These are phyloP conservation scores for Lagenaria siceraria DNA, from an alignment of 306 rosid species.

Conservation along the genomic window DNA sequence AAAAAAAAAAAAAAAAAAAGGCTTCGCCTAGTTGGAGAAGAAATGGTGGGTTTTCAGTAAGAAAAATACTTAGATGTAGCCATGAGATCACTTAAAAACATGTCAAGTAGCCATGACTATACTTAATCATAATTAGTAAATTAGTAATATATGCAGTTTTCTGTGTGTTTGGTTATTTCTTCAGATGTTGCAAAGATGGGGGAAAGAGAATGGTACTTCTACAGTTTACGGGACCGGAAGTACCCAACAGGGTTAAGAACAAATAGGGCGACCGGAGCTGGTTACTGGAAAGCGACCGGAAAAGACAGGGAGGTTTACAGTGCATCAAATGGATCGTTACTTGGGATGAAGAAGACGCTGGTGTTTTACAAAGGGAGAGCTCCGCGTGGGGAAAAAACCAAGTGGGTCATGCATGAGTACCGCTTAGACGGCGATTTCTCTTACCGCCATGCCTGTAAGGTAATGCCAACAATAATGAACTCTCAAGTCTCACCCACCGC, in stretches of 20 bases:
- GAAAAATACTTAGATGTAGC: too few species aligned
- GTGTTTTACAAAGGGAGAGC: slow-evolving; percentile 86
- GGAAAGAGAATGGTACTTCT: slow-evolving; percentile 69
- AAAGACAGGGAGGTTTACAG: slow-evolving; percentile 52
- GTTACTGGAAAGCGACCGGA: slow-evolving; percentile 89
- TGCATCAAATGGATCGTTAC: slow-evolving; percentile 20
- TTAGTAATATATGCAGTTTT: not conserved
- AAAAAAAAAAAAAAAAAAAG: not conserved
- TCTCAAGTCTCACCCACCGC: not conserved
- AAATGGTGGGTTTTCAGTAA: not conserved
- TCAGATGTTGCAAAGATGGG: slow-evolving; percentile 73
- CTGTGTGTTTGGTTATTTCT: not conserved
- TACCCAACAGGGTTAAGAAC: slow-evolving; percentile 73
- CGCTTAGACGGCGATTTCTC: slow-evolving; percentile 52
- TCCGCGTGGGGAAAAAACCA: slow-evolving; percentile 69
- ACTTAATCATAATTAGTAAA: too few species aligned
- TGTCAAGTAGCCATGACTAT: too few species aligned
- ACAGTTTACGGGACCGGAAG: slow-evolving; percentile 66
- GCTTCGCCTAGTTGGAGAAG: not conserved
- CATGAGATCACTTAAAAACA: too few species aligned
- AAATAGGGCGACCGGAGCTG: slow-evolving; percentile 67
- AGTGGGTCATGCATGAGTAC: slow-evolving; percentile 93
- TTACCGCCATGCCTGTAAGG: slow-evolving; percentile 34
- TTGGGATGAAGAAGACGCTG: slow-evolving; percentile 83
- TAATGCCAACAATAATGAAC: not conserved